Base-by-base conservation (phyloP, 2,329 filamentous ascomycete species). In the Ophiostoma pallidulum region DNA sequence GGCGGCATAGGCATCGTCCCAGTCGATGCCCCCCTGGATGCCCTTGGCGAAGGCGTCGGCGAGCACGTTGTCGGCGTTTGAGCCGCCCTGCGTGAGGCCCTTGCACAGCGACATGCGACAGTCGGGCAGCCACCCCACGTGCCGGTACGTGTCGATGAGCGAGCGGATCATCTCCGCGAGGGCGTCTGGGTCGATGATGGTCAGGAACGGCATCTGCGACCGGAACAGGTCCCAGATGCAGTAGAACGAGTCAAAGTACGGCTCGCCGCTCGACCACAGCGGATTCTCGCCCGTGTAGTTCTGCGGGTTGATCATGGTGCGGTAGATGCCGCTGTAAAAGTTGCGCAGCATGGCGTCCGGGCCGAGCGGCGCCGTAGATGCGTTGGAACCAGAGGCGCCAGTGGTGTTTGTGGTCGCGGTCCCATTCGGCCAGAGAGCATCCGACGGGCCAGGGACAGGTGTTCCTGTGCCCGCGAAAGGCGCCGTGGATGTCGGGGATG, bases 231-330 rank as follows among this genome's bases (percentile, higher is more conserved):
- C 83, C 83, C 83, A 87, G 4, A 86, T 79, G 54, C 82, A 87
- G 61, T 88, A 89, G 56, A 82, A 86, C 0, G 80, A 84, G 60
- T 87, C 83, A 57, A 82, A 87, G 57, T 86, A 87, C 0, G 82
- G 82, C 59, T 85, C 81, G 2, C 67, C 67, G 36, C 74, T 80
- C 2, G 73, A 54, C 80, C 82, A 87, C 0, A 79, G 59, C 2
- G 80, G 80, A 47, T 86, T 87, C 59, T 87, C 83, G 0, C 80
- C 80, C 0, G 83, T 86, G 55, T 85, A 86, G 56, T 86, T 83
- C 56, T 86, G 82, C 3, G 83, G 83, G 45, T 77, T 82, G 51
- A 86, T 77, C 74, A 86, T 77, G 3, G 78, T 74, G n/a, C 82
- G 70, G 58, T 87, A 87, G n/a, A 80, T 71, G 3, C 81, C 82